These are phyloP conservation scores for Discostella pseudostelligera DNA, from an alignment of 108 stramenopile species.

Conservation along the genomic window DNA sequence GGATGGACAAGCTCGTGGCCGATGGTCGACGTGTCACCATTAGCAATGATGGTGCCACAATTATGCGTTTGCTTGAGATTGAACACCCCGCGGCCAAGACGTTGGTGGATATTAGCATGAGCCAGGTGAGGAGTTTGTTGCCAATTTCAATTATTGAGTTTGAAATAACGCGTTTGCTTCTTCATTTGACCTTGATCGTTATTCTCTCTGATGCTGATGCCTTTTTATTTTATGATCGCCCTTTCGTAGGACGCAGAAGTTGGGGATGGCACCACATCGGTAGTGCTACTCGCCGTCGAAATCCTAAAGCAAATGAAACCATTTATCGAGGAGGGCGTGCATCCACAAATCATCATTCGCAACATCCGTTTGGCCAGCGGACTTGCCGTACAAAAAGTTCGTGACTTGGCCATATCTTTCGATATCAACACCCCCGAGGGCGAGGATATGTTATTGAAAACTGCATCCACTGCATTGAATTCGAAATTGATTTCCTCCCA, in stretches of 20 bases:
- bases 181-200: background rate
- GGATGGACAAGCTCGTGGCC: slow-evolving; percentile 98
- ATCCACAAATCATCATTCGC: slow-evolving; percentile 91
- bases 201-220: too few relatives aligned
- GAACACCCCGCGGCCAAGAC: slow-evolving; percentile 99
- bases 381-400: slow-evolving; percentile 77
- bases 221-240: background rate
- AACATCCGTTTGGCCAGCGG: slow-evolving; percentile 71
- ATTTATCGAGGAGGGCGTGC: slow-evolving; percentile 98
- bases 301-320: slow-evolving; percentile 93
- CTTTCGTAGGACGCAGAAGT: slow-evolving; percentile 85
- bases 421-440: slow-evolving; percentile 46
- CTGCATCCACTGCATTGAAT: slow-evolving; percentile 96
- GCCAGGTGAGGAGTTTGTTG: slow-evolving; percentile 58
- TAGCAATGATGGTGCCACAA: slow-evolving; percentile 98
- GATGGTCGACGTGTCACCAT: slow-evolving; percentile 90
- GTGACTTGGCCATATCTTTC: slow-evolving; percentile 69
- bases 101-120: slow-evolving; percentile 96
- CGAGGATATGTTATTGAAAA: slow-evolving; percentile 90
- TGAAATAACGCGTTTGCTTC: background rate
- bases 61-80: slow-evolving; percentile 97
- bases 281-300: slow-evolving; percentile 93
- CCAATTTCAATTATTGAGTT: background rate
- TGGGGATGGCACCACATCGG: slow-evolving; percentile 98
- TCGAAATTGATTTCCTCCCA: slow-evolving; percentile 96